These are phyloP conservation scores for Adansonia madagascariensis DNA, from an alignment of 441 rosid species.

Conservation along the genomic window DNA sequence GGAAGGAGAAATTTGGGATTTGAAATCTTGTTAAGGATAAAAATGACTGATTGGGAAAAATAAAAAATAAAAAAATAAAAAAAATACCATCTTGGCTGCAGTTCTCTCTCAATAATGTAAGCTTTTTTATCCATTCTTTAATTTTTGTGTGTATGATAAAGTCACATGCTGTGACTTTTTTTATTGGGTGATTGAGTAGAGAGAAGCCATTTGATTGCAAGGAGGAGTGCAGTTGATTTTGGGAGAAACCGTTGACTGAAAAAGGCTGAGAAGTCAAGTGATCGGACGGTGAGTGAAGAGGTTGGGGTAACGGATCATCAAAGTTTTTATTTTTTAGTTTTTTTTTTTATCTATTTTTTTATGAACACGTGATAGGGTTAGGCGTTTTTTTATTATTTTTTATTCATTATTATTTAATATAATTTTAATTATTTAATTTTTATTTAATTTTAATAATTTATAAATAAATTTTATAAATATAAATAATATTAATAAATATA, in stretches of 20 bases:
- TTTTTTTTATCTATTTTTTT: background rate
- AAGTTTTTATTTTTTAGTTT: background rate
- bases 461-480: too few species aligned
- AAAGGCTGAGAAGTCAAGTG: conserved; percentile 4
- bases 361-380: background rate
- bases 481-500: too few species aligned
- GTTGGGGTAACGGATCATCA: background rate
- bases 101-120: conserved; percentile 17
- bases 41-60: background rate
- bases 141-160: background rate
- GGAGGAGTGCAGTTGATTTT: background rate
- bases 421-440: too few species aligned
- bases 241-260: background rate
- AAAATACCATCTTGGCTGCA: background rate
- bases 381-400: too few species aligned
- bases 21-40: background rate
- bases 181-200: too few species aligned
- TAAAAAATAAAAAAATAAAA: background rate
- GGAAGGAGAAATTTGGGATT: conserved; percentile 23
- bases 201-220: background rate
- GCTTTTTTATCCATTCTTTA: background rate
- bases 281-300: conserved; percentile 8
- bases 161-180: background rate
- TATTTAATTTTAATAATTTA: too few species aligned
- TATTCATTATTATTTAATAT: too few species aligned